Conservation (phyloP, 2,329 filamentous ascomycete species). For the Claviceps quebecensis region DNA sequence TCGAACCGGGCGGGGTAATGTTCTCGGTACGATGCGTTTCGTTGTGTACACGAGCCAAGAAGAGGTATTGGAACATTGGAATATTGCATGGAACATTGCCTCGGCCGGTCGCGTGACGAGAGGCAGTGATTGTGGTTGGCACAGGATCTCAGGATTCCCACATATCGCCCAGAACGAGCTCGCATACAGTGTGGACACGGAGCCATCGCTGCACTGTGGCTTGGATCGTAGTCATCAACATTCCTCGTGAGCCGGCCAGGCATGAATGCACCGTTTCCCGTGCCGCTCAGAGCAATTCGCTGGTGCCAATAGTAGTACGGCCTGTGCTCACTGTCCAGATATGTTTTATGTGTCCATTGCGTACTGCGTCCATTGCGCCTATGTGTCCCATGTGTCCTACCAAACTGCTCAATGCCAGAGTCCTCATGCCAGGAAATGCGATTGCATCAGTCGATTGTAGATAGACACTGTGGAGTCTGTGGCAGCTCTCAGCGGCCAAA, state of each 20-base stretch:
- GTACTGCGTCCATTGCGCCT: too few species aligned
- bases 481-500: background rate
- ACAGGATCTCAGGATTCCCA: background rate
- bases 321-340: too few species aligned
- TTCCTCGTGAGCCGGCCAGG: background rate
- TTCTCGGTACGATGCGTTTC: constrained; percentile 17
- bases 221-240: background rate
- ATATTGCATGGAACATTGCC: constrained; percentile 6
- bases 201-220: background rate
- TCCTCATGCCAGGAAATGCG: background rate
- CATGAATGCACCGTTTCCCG: background rate
- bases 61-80: constrained; percentile 1
- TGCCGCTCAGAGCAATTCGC: background rate
- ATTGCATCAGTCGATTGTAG: background rate
- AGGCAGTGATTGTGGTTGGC: background rate
- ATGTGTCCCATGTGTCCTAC: too few species aligned
- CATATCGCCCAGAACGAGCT: background rate
- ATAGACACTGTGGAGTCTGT: background rate
- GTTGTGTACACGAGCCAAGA: background rate
- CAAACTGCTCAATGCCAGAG: too few species aligned
- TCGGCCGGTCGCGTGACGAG: constrained; percentile 9
- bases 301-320: too few species aligned
- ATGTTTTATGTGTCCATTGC: too few species aligned
- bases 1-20: constrained; percentile 31
- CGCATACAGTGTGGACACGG: constrained; percentile 1